Evolutionary conservation across 768 basidiomycete genomes (phyloP).

Genomic region (Clitopilus hobsonii): DNA sequence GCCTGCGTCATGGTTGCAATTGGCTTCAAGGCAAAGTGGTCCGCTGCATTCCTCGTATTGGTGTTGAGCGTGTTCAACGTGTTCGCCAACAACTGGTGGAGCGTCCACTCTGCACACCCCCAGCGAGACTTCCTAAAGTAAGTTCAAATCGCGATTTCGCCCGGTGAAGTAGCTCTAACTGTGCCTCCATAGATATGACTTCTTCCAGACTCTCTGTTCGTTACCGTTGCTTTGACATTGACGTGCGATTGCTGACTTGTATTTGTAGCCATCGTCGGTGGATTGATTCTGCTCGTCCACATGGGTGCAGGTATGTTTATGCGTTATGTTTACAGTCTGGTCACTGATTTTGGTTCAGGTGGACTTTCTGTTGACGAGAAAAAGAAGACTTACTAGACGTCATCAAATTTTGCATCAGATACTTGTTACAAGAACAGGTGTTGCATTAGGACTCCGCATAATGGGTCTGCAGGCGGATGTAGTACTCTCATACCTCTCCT

Average conservation of each 20-base stretch:
- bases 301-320: constrained; percentile 84
- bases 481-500: neutral
- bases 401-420: neutral
- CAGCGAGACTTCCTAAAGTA: constrained; percentile 98
- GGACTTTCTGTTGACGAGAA: constrained; percentile 98
- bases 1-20: constrained; percentile 96
- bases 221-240: constrained; percentile 9
- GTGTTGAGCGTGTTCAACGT: constrained; percentile 94
- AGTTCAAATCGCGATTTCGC: constrained; percentile 19
- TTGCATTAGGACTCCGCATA: neutral
- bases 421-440: neutral
- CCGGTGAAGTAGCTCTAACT: constrained; percentile 18
- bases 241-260: constrained; percentile 3
- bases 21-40: constrained; percentile 99
- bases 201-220: constrained; percentile 92
- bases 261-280: constrained; percentile 81
- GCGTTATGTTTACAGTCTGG: neutral
- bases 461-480: neutral
- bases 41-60: constrained; percentile 90
- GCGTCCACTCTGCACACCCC: constrained; percentile 85
- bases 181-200: constrained; percentile 75
- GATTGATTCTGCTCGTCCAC: constrained; percentile 94
- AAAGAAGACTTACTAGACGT: constrained; percentile 85
- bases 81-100: constrained; percentile 99
- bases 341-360: constrained; percentile 37